Evolutionary conservation across 202 grass and related monocot genomes (phyloP), one percentile per base, ranked within the genome.

Genomic region (Schoenoplectus triqueter): DNA sequence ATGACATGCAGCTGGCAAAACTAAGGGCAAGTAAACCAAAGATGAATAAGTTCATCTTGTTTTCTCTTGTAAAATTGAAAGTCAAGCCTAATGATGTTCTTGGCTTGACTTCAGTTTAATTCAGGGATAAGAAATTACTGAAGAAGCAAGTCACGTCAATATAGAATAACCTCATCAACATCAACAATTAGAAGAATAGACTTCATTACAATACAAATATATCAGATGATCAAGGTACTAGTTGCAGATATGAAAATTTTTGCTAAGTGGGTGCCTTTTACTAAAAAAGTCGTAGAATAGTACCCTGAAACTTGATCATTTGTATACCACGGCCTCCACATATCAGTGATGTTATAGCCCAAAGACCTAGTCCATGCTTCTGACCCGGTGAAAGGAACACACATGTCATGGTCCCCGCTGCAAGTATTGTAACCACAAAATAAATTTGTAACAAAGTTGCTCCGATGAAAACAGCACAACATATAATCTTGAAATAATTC

Each of bases 381-480:
- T 39, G 13, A 91, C 40, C 96, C 96, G 8, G 93, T 98, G 66
- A 83, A 90, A 68, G 96, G 96, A 67, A 98, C 90, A 83, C 95
- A 98, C 91, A 98, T 95, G 69, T 98, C 96, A 77, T 98, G 96
- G 39, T 98, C 96, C 39, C 96, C 96, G 54, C 96, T 98, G 91
- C 85, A 67, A 2, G 83, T 66, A 77, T 80, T 39, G 66, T 31
- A 40, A 78, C 5, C 22, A 17, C 13, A 78, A 11, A 78, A 4
- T 66, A 20, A 70, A 79, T 10, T 18, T 56, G 13, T 48, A n/a
- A 48, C 22, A 76, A 19, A 69, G 47, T 69, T 83, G 39, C 51
- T 41, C 52, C n/a, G 22, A 78, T 78, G 22, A 60, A 73, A 78
- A 78, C 20, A 69, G 57, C 56, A 61, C 17, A 66, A 66, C 51